These are phyloP conservation scores for Alliaria petiolata DNA, from an alignment of 345 rosid species.

Conservation along the genomic window DNA sequence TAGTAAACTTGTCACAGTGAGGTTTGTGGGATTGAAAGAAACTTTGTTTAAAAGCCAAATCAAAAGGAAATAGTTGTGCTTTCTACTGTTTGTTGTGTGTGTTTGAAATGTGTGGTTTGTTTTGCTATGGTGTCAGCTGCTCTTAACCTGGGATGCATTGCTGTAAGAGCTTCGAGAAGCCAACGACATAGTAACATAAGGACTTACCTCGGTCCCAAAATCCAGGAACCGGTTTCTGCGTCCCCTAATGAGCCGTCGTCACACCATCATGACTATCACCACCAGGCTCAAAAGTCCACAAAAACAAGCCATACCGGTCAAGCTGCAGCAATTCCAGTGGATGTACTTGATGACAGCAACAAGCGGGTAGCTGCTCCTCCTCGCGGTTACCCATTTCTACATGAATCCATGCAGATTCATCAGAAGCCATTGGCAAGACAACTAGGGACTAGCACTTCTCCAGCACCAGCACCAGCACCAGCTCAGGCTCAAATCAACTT, in stretches of 20 bases:
- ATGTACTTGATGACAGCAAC: slow-evolving; percentile 30
- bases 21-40: neutral
- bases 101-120: neutral
- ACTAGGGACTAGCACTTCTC: slow-evolving; percentile 33
- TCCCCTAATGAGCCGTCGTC: slow-evolving; percentile 30
- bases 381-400: slow-evolving; percentile 38
- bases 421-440: slow-evolving; percentile 28
- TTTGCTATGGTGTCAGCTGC: slow-evolving; percentile 52
- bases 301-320: slow-evolving; percentile 9
- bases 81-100: neutral
- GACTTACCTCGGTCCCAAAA: slow-evolving; percentile 70
- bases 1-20: neutral
- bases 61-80: too few species aligned
- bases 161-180: slow-evolving; percentile 95
- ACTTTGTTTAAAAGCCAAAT: neutral
- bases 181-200: slow-evolving; percentile 84
- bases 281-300: slow-evolving; percentile 15
- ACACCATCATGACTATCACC: slow-evolving; percentile 33
- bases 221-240: slow-evolving; percentile 47
- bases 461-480: neutral
- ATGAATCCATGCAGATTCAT: slow-evolving; percentile 38
- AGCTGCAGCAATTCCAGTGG: slow-evolving; percentile 1
- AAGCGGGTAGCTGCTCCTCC: slow-evolving; percentile 21
- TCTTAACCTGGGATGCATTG: slow-evolving; percentile 85
- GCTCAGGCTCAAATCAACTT: slow-evolving; percentile 27